Conservation (phyloP, 768 basidiomycete genomes). For the Phlebiopsis flavidoalba region DNA sequence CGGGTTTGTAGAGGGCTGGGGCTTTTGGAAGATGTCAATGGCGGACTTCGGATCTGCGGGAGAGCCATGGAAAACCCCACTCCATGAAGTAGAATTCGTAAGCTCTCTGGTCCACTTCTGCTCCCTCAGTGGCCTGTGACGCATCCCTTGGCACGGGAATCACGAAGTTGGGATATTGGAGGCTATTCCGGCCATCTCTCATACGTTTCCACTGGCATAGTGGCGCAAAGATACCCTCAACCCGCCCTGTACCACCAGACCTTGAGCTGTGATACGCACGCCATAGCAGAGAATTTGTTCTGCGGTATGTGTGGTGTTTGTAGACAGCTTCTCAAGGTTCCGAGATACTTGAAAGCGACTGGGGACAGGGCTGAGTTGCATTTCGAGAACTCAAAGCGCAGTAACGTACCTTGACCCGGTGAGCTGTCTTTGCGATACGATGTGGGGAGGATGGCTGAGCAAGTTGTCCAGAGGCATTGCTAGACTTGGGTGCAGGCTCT, state of each 20-base stretch:
- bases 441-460: constrained; percentile 4
- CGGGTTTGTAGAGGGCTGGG: constrained; percentile 36
- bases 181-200: constrained; percentile 60
- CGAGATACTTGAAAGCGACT: constrained; percentile 84
- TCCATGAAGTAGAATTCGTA: constrained; percentile 85
- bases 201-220: constrained; percentile 71
- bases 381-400: neutral
- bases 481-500: neutral
- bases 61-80: constrained; percentile 79
- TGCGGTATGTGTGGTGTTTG: constrained; percentile 67
- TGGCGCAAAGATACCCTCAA: constrained; percentile 82
- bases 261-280: constrained; percentile 82
- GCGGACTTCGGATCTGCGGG: constrained; percentile 45
- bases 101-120: constrained; percentile 33
- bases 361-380: constrained; percentile 7
- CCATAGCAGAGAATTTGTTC: constrained; percentile 84
- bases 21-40: constrained; percentile 39
- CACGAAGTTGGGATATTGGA: constrained; percentile 74
- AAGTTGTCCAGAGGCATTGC: constrained; percentile 10
- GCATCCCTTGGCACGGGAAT: constrained; percentile 67
- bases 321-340: constrained; percentile 66
- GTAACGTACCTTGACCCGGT: constrained; percentile 53
- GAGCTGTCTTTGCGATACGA: constrained; percentile 60
- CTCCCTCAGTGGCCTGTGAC: constrained; percentile 20
- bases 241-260: constrained; percentile 74